phyloP scores from a whole-genome alignment of 495 filamentous ascomycete genomes.

The Penicillium verhagenii region DNA sequence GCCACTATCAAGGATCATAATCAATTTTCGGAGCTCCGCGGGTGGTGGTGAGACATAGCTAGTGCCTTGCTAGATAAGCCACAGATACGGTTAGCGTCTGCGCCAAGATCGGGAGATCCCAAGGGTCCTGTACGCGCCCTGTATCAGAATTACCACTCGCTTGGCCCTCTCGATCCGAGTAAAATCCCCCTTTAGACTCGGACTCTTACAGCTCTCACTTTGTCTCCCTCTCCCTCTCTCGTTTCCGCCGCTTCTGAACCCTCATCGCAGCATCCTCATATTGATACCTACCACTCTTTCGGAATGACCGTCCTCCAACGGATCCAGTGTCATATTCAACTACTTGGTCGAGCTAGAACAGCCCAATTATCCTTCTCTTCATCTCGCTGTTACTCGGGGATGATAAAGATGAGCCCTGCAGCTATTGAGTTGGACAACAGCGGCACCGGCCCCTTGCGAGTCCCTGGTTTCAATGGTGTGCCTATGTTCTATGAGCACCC shows the following conservation, averaged over 20 bases:
- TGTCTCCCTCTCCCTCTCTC: background rate
- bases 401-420: slow-evolving; percentile 5
- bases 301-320: slow-evolving; percentile 9
- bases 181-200: background rate
- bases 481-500: slow-evolving; percentile 10
- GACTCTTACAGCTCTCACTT: background rate
- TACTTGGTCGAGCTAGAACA: slow-evolving; percentile 9
- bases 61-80: background rate
- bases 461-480: slow-evolving; percentile 13
- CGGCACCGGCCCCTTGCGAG: slow-evolving; percentile 11
- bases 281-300: background rate
- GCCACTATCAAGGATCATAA: background rate
- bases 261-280: background rate
- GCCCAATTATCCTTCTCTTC: slow-evolving; percentile 5
- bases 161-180: background rate
- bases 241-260: background rate
- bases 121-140: background rate
- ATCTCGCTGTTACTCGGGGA: slow-evolving; percentile 5
- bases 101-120: slow-evolving; percentile 9
- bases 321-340: slow-evolving; percentile 5
- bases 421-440: slow-evolving; percentile 9
- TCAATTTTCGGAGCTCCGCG: background rate
- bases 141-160: background rate
- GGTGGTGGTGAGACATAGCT: background rate
- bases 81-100: slow-evolving; percentile 6